These are phyloP conservation scores for Starmera amethionina DNA, from an alignment of 805 yeast genomes.

Conservation along the genomic window DNA sequence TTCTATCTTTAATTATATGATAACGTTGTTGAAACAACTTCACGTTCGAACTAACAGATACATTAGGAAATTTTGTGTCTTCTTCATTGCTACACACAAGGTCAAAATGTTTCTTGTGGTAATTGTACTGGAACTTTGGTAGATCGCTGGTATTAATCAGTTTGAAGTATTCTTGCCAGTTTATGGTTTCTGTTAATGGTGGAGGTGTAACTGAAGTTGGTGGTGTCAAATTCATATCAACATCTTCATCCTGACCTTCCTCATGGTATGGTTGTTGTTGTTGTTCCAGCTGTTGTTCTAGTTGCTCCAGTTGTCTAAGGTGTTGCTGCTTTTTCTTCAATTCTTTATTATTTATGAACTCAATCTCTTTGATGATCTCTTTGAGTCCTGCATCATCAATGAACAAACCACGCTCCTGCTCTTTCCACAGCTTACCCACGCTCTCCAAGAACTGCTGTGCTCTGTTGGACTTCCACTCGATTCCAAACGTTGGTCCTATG, in stretches of 20 bases:
- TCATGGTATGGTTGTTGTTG: background rate
- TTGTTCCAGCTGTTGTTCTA: background rate
- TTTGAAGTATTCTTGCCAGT: constrained; percentile 69
- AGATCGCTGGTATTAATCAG: constrained; percentile 55
- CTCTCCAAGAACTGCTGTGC: constrained; percentile 63
- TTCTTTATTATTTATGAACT: constrained; percentile 14
- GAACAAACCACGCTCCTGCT: constrained; percentile 79
- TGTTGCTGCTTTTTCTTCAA: constrained; percentile 1
- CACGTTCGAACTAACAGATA: constrained; percentile 21
- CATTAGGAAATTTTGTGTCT: constrained; percentile 15
- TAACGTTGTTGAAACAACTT: constrained; percentile 45
- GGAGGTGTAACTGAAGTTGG: constrained; percentile 18
- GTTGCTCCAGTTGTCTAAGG: constrained; percentile 1
- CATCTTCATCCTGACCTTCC: constrained; percentile 1
- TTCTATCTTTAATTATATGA: constrained; percentile 55
- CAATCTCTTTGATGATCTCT: constrained; percentile 53
- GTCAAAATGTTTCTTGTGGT: constrained; percentile 50
- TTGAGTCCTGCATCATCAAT: constrained; percentile 66
- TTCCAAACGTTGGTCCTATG: constrained; percentile 70
- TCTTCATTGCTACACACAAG: constrained; percentile 13
- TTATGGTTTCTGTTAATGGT: constrained; percentile 23
- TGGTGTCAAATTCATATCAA: constrained; percentile 10
- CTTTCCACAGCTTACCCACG: constrained; percentile 77
- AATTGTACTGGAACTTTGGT: constrained; percentile 56
- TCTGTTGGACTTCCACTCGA: constrained; percentile 69